These are phyloP conservation scores for Chromera velia DNA, from an alignment of 73 alveolate species.

Conservation along the genomic window DNA sequence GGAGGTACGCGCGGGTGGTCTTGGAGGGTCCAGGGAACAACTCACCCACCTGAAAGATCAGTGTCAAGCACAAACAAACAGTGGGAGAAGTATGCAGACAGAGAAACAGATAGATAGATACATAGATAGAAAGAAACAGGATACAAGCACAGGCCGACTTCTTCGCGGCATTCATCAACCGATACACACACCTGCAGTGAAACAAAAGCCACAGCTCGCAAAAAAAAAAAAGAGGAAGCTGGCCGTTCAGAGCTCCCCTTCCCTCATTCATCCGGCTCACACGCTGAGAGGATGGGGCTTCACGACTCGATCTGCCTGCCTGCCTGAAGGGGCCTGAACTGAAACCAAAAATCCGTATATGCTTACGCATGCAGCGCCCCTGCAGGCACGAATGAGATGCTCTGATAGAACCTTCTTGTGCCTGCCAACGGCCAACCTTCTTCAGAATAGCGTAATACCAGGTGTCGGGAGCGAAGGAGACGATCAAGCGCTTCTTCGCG, in stretches of 20 bases:
- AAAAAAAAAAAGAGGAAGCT: background rate
- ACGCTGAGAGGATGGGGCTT: background rate
- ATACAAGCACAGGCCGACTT: no score
- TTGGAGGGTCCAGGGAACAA: constrained; percentile 35
- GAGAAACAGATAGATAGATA: background rate
- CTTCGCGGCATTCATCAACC: no score
- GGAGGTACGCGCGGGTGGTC: constrained; percentile 44
- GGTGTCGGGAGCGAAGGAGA: constrained; percentile 41
- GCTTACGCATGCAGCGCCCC: no score
- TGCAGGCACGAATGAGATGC: no score
- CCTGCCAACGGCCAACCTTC: no score
- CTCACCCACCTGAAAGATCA: constrained; percentile 32
- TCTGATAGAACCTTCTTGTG: no score
- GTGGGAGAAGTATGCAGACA: background rate
- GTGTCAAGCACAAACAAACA: constrained; percentile 9
- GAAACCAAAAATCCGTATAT: no score
- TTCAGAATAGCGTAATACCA: no score
- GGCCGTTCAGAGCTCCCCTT: background rate
- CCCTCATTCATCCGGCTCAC: background rate
- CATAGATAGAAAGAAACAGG: background rate
- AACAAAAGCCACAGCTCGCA: background rate
- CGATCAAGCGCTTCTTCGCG: constrained; percentile 14
- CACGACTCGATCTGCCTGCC: background rate
- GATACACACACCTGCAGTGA: background rate
- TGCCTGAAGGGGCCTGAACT: no score